A percentile compares a stretch with the other conserved stretches of the same genome.
Evolutionary conservation across 176 grass and related monocot genomes (phyloP).

Genomic region (Aechmea fasciata): DNA sequence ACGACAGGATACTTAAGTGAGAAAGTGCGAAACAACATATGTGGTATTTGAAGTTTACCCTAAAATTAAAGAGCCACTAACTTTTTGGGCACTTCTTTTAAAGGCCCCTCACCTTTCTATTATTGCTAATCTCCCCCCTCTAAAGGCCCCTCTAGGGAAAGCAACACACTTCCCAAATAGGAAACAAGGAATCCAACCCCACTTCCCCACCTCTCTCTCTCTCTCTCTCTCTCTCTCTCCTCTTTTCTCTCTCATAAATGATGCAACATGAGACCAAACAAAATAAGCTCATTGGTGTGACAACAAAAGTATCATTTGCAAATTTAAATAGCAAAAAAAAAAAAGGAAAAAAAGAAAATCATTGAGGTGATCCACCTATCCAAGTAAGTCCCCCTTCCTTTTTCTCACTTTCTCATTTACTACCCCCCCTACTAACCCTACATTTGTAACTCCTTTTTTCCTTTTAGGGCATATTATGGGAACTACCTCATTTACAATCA

Average conservation of each 20-base stretch:
- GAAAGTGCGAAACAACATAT: too few species aligned
- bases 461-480: not conserved
- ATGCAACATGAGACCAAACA: conserved; percentile 92
- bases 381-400: not conserved
- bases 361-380: conserved; percentile 1
- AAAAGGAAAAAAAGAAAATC: conserved; percentile 11
- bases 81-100: not conserved
- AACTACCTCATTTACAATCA: conserved; percentile 2
- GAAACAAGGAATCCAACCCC: conserved; percentile 61
- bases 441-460: not conserved
- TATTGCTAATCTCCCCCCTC: not conserved
- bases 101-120: not conserved
- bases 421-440: too few species aligned
- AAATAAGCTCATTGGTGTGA: conserved; percentile 45
- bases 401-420: not conserved
- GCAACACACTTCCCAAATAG: conserved; percentile 48
- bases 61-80: too few species aligned
- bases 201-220: conserved; percentile 20
- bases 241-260: conserved; percentile 26
- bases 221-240: not conserved
- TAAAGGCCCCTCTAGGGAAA: conserved; percentile 5
- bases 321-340: conserved; percentile 5
- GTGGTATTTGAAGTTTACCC: too few species aligned
- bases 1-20: too few species aligned
- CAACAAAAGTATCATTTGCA: conserved; percentile 26